Evolutionary conservation across 306 rosid species (phyloP).

Genomic region (Cicer bijugum): DNA sequence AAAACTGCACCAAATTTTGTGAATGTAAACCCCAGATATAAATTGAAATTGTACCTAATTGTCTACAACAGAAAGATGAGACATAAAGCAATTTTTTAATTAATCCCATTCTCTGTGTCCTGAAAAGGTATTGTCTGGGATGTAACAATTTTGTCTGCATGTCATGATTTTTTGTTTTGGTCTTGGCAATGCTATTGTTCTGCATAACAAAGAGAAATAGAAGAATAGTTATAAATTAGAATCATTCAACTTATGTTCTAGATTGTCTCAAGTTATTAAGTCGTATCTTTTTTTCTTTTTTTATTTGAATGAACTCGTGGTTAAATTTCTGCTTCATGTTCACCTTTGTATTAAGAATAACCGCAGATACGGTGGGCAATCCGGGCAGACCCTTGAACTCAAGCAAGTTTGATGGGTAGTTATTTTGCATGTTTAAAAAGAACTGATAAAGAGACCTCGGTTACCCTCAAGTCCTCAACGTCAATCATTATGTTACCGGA

Average conservation of each 20-base stretch:
- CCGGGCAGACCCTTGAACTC: neutral
- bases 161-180: constrained; percentile 35
- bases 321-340: constrained; percentile 17
- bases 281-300: constrained; percentile 21
- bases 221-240: neutral
- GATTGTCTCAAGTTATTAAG: neutral
- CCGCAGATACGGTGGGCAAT: constrained; percentile 14
- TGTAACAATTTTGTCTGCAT: constrained; percentile 41
- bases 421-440: neutral
- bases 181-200: constrained; percentile 37
- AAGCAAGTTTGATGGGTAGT: neutral
- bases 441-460: neutral
- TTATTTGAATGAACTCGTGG: constrained; percentile 25
- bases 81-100: constrained; percentile 18
- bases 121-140: constrained; percentile 44
- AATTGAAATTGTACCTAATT: constrained; percentile 35
- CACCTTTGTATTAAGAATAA: constrained; percentile 15
- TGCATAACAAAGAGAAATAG: constrained; percentile 38
- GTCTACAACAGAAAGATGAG: constrained; percentile 39
- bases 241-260: constrained; percentile 17
- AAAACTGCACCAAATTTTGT: constrained; percentile 44
- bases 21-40: constrained; percentile 38
- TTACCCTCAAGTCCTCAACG: neutral
- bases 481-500: neutral
- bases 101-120: constrained; percentile 47